Evolutionary conservation across 1,139 yeast species (phyloP).

Genomic region (Pichia sp.): DNA sequence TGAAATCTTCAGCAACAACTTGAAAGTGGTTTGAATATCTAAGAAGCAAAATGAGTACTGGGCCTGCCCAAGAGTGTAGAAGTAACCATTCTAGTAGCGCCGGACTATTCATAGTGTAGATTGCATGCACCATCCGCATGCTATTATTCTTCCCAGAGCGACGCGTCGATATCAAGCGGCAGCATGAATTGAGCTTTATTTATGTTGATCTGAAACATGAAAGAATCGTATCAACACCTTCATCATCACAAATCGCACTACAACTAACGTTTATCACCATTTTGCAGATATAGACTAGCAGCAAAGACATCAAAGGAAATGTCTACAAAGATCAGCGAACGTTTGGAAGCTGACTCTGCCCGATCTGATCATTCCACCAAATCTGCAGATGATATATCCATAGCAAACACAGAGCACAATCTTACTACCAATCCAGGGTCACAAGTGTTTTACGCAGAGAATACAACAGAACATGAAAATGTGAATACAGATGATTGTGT

Average conservation of each 20-base stretch:
- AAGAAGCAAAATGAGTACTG: background rate
- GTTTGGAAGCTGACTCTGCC: background rate
- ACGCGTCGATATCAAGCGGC: background rate
- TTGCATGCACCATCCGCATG: background rate
- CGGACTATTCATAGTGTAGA: background rate
- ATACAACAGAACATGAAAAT: slow-evolving; percentile 8
- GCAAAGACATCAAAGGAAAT: background rate
- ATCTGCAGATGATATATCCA: background rate
- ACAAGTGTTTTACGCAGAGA: background rate
- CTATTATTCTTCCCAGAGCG: background rate
- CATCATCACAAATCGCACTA: background rate
- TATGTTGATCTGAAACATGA: background rate
- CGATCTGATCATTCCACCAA: background rate
- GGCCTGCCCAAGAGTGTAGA: background rate
- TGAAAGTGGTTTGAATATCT: too few species aligned
- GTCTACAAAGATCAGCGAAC: background rate
- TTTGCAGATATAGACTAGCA: background rate
- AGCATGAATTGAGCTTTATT: background rate
- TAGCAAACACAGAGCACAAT: background rate
- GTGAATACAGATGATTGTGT: slow-evolving; percentile 25
- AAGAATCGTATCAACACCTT: background rate
- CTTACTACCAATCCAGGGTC: background rate
- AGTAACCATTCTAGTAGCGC: background rate
- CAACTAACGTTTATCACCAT: too few species aligned
- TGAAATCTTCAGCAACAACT: background rate